Evolutionary conservation across 2,329 filamentous ascomycete genomes (phyloP), one percentile per base, ranked within the genome.

Genomic region (Pseudogymnoascus pannorum): DNA sequence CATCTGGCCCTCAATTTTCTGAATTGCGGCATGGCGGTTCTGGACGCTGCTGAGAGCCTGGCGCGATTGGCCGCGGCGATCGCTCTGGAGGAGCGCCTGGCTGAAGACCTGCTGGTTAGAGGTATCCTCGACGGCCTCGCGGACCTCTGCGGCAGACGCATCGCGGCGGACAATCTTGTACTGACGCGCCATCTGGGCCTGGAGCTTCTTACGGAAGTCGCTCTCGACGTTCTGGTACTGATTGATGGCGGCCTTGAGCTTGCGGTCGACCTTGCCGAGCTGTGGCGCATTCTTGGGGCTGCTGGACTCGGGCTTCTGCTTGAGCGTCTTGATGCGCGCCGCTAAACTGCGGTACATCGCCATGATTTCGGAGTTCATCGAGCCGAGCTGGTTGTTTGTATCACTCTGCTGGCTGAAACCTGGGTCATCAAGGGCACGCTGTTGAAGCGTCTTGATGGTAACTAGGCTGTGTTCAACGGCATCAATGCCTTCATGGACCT

Each of bases 1-100:
- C 83, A 97, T 89, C 72, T 95, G 89, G 71, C 84, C 80, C 78
- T 96, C 92, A 71, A 97, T 96, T 81, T 95, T 93, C 75, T 92
- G 85, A 67, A 99, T 89, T 42, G 90, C 92, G 59, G 85, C 85
- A 74, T 96, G 92, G 67, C 94, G 88, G 70, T 89, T 85, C 74
- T 88, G 84, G 35, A 96, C 91, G 66, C 91, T 91, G 67, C 83
- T 84, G 61, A 96, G 81, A 35, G 91, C 91, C 36, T 87, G 85
- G 66, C 88, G 87, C 42, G 91, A 90, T 74, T 95, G 89, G 58
- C 91, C 90, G 72, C 86, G 85, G 70, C 91, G 87, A 75, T 88
- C 88, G 73, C 86, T 89, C 76, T 87, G 85, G 79, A 95, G 84
- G 70, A 97, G 81, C 62, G 91, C 90, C 74, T 95, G 90, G 72